Evolutionary conservation across 768 basidiomycete species (phyloP).

Genomic region (Leccinum incarnatum): DNA sequence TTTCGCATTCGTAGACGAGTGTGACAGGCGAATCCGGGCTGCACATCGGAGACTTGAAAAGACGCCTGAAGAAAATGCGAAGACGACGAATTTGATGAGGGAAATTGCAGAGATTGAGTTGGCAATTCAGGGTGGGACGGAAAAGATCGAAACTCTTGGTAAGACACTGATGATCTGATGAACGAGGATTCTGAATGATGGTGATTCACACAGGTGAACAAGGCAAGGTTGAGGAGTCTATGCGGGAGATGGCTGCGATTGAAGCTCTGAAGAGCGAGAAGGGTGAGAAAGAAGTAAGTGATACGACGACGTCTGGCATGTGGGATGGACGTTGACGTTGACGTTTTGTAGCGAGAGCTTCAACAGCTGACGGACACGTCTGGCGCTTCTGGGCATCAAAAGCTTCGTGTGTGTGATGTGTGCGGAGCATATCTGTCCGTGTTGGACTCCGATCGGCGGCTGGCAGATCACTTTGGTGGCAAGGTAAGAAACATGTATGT

Average conservation of each 20-base stretch:
- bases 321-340: constrained; percentile 2
- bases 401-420: constrained; percentile 98
- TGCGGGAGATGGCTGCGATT: constrained; percentile 96
- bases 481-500: constrained; percentile 73
- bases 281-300: constrained; percentile 82
- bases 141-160: constrained; percentile 95
- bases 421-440: constrained; percentile 99
- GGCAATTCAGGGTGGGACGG: constrained; percentile 97
- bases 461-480: constrained; percentile 99
- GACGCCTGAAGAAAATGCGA: constrained; percentile 99
- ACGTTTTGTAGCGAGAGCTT: constrained; percentile 68
- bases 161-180: constrained; percentile 23
- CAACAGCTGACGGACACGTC: constrained; percentile 97
- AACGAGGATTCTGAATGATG: constrained; percentile 1
- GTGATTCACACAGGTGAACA: constrained; percentile 68
- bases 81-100: constrained; percentile 97
- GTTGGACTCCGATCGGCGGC: constrained; percentile 94
- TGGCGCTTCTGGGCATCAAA: constrained; percentile 99
- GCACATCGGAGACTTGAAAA: constrained; percentile 96
- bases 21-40: constrained; percentile 91
- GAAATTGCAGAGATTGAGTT: constrained; percentile 99
- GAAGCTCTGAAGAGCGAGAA: constrained; percentile 98
- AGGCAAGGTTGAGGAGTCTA: constrained; percentile 99
- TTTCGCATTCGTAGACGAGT: constrained; percentile 95
- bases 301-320: constrained; percentile 6